A percentile compares a stretch with the other conserved stretches of the same genome.
Evolutionary conservation across 768 basidiomycete genomes (phyloP).

Genomic region (Naganishia antarctica): DNA sequence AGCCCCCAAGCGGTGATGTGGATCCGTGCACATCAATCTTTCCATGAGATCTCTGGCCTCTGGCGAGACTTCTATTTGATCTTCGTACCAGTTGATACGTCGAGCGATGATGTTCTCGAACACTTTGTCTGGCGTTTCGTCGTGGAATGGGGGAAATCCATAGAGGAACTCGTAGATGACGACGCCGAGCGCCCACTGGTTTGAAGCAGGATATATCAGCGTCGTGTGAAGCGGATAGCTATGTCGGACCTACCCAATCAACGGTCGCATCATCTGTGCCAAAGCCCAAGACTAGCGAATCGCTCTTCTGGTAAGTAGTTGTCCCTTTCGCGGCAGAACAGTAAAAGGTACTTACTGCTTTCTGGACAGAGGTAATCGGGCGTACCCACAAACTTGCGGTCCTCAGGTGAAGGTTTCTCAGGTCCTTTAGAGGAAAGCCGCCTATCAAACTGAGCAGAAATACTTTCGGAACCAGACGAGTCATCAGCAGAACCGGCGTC

Average conservation of each 20-base stretch:
- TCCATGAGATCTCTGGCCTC: constrained; percentile 89
- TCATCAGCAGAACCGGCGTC: constrained; percentile 54
- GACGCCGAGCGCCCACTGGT: constrained; percentile 94
- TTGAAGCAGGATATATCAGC: constrained; percentile 9
- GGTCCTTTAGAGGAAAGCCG: constrained; percentile 6
- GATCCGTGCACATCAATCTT: constrained; percentile 74
- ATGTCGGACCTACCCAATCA: constrained; percentile 73
- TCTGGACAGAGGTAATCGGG: constrained; percentile 91
- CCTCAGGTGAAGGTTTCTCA: constrained; percentile 53
- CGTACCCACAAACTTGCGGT: constrained; percentile 93
- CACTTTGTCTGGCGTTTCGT: constrained; percentile 91
- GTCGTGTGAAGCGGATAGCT: neutral
- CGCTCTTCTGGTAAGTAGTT: constrained; percentile 9
- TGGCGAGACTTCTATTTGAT: constrained; percentile 66
- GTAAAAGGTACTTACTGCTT: constrained; percentile 34
- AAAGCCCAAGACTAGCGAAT: constrained; percentile 72
- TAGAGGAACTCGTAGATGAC: constrained; percentile 98
- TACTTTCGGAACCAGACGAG: constrained; percentile 74
- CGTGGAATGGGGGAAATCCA: constrained; percentile 95
- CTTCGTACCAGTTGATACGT: constrained; percentile 91
- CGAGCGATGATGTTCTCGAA: constrained; percentile 97
- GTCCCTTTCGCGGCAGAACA: constrained; percentile 26
- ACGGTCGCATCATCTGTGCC: constrained; percentile 91
- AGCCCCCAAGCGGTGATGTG: constrained; percentile 71
- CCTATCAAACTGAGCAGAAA: constrained; percentile 13